Evolutionary conservation across 192 early-diverging fungal species (phyloP).

Genomic region (Coemansia sp.): DNA sequence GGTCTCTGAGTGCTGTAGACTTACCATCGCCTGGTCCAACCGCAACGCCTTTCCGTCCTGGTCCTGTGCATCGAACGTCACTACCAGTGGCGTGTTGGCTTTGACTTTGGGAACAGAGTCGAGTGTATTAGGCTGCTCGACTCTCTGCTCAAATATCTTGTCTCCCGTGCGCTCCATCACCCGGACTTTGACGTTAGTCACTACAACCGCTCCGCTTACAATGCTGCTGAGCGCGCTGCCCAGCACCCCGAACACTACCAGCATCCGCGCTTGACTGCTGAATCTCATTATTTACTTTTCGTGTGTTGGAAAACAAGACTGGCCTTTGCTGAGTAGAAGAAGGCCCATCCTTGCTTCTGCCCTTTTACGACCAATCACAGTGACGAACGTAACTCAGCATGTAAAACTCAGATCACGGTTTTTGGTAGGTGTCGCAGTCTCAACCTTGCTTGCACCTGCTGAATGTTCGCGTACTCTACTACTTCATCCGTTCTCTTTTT

Average conservation of each 20-base stretch:
- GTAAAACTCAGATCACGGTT: neutral
- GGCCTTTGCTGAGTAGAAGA: neutral
- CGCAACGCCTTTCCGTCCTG: constrained; percentile 5
- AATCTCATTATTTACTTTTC: constrained; percentile 6
- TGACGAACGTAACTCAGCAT: constrained; percentile 12
- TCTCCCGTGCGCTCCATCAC: constrained; percentile 51
- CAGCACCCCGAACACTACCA: constrained; percentile 11
- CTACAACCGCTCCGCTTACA: constrained; percentile 9
- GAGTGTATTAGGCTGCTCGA: constrained; percentile 20
- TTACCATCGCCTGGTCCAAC: constrained; percentile 48
- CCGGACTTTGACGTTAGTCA: constrained; percentile 26
- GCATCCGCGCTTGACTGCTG: neutral
- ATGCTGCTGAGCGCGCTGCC: constrained; percentile 1
- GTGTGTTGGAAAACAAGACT: neutral
- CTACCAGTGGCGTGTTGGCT: constrained; percentile 30
- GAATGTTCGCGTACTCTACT: neutral
- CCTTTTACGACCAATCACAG: constrained; percentile 20
- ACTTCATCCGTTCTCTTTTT: neutral
- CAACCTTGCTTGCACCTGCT: neutral
- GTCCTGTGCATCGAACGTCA: constrained; percentile 21
- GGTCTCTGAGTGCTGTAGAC: constrained; percentile 26
- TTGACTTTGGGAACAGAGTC: constrained; percentile 20
- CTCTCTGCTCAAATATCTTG: constrained; percentile 33
- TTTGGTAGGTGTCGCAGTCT: neutral
- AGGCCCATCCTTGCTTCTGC: neutral